These are phyloP conservation scores for Annulohypoxylon bovei DNA, from an alignment of 495 filamentous ascomycete species.

Conservation along the genomic window DNA sequence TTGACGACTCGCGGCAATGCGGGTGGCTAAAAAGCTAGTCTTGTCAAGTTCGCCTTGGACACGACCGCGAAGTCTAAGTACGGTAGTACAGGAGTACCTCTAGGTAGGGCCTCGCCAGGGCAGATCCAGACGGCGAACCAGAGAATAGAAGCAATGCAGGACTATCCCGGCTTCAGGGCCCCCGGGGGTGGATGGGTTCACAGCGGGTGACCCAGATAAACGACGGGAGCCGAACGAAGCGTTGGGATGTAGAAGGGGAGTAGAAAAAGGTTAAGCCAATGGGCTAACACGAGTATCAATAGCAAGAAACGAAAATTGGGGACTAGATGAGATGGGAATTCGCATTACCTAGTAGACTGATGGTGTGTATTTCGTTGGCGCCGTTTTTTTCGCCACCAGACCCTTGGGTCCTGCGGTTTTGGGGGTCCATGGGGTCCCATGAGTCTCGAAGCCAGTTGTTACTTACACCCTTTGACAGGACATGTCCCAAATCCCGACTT, in stretches of 20 bases:
- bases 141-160: constrained; percentile 38
- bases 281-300: constrained; percentile 30
- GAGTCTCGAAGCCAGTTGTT: constrained; percentile 24
- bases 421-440: constrained; percentile 44
- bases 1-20: constrained; percentile 44
- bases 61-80: constrained; percentile 41
- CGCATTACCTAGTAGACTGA: constrained; percentile 37
- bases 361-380: constrained; percentile 44
- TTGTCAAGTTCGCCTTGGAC: constrained; percentile 40
- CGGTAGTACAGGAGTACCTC: constrained; percentile 34
- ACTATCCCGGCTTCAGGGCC: constrained; percentile 41
- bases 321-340: constrained; percentile 40
- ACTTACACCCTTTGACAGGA: constrained; percentile 25
- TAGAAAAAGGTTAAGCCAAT: constrained; percentile 35
- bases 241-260: constrained; percentile 34
- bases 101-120: constrained; percentile 35
- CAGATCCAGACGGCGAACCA: constrained; percentile 39
- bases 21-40: constrained; percentile 44
- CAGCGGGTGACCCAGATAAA: constrained; percentile 42
- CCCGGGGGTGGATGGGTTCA: constrained; percentile 37
- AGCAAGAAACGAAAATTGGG: constrained; percentile 46
- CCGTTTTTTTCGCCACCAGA: constrained; percentile 50
- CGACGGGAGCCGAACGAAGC: constrained; percentile 43
- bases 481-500: constrained; percentile 26
- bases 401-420: constrained; percentile 44